Conservation (phyloP, 768 basidiomycete species). For the Scleroderma citrinum region DNA sequence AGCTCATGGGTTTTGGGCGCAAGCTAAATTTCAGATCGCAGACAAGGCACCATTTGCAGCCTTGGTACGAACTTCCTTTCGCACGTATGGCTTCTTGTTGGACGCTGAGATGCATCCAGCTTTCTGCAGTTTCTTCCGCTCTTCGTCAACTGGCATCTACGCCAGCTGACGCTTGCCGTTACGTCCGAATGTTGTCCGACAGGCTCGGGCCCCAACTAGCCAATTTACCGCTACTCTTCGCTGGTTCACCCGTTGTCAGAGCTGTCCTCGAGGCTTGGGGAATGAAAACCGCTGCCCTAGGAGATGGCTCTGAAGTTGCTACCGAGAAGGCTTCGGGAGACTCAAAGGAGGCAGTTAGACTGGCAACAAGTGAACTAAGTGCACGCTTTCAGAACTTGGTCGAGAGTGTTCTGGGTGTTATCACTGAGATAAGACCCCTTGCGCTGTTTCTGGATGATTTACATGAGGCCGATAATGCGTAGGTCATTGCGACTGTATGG, state of each 20-base stretch:
- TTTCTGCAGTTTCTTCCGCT: constrained; percentile 64
- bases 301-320: constrained; percentile 29
- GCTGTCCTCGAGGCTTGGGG: constrained; percentile 56
- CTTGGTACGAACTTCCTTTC: constrained; percentile 35
- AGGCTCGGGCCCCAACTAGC: constrained; percentile 64
- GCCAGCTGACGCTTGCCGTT: constrained; percentile 61
- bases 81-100: not conserved
- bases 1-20: constrained; percentile 73
- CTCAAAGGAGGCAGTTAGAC: constrained; percentile 10
- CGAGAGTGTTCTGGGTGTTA: constrained; percentile 61
- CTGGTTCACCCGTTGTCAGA: constrained; percentile 63
- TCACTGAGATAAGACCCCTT: constrained; percentile 64
- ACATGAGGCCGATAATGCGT: constrained; percentile 73
- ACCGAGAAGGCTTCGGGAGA: not conserved
- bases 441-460: constrained; percentile 70
- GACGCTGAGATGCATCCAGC: constrained; percentile 29
- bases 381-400: constrained; percentile 68
- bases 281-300: constrained; percentile 43
- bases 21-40: constrained; percentile 63
- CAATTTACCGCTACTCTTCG: constrained; percentile 64
- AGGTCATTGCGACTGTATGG: constrained; percentile 12
- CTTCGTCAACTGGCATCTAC: constrained; percentile 72
- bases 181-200: constrained; percentile 52
- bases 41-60: constrained; percentile 68
- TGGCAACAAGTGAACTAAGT: constrained; percentile 55